Base-by-base conservation (phyloP, 2,329 filamentous ascomycete species). In the Cladorrhinum sp. region DNA sequence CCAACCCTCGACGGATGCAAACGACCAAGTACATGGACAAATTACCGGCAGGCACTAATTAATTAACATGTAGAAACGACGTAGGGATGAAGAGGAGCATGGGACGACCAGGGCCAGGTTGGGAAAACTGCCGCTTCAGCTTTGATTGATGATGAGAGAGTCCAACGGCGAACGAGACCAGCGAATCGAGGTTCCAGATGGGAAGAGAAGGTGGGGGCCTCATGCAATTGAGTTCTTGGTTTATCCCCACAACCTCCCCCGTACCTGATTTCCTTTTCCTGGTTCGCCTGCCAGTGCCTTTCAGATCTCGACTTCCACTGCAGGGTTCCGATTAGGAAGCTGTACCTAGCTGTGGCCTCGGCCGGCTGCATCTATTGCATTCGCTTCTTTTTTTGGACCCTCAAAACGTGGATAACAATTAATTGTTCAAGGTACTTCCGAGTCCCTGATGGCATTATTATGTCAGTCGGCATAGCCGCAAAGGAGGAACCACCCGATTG, bases 241-340 rank as follows among this genome's bases (percentile, higher is more conserved):
- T 46, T 23, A 28, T 46, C 54, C 54, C 54, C 54, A 57, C 54
- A 48, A 8, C 20, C 9, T 42, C 23, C 54, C 24, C 54, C 54
- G 54, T 57, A n/a, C 18, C 39, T 57, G 54, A 57, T 57, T 57
- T 57, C 54, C 21, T 57, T 57, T 46, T 46, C 49, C 24, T 33
- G 42, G 54, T 46, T 57, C 54, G 39, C 23, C 12, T 30, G 30
- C 26, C 26, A n/a, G n/a, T 30, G 26, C 36, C 18, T 46, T 46
- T 10, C 18, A 46, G 39, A 39, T 23, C 21, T 33, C 20, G 49
- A 23, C 54, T 42, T 42, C n/a, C 26, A 28, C 26, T 28, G 33
- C 33, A 36, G 33, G n/a, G 33, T 36, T 36, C 33, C 33, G 12
- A 36, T 16, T 16, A 10, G 7, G 8, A 9, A 36, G 8, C 33